Percentiles rank a stretch among this genome's conserved stretches.
Evolutionary conservation across 352 stramenopile species (phyloP).

Genomic region (Phytophthora rubi): DNA sequence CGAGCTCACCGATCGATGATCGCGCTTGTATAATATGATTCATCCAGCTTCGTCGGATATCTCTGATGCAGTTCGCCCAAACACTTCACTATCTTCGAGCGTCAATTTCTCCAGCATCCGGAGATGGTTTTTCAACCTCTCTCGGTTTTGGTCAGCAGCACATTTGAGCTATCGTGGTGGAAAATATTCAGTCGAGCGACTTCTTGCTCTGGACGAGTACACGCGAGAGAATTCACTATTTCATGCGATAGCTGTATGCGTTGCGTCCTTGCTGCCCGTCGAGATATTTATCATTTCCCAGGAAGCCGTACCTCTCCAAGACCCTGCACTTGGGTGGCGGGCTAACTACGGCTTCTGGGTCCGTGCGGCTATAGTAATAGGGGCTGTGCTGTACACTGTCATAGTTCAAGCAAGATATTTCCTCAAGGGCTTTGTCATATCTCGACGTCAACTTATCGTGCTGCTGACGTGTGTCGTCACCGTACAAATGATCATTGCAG

Average conservation of each 20-base stretch:
- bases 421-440: conserved; percentile 19
- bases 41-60: conserved; percentile 16
- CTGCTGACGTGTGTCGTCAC: conserved; percentile 1
- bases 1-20: no score
- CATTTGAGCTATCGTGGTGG: conserved; percentile 29
- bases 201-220: conserved; percentile 39
- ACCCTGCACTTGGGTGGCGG: conserved; percentile 20
- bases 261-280: conserved; percentile 26
- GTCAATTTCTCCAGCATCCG: background rate
- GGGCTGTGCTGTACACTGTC: conserved; percentile 18
- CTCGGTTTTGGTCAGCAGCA: conserved; percentile 8
- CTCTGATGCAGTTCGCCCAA: background rate
- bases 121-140: conserved; percentile 9
- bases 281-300: conserved; percentile 27
- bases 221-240: conserved; percentile 17
- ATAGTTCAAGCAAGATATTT: conserved; percentile 25
- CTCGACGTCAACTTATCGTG: conserved; percentile 4
- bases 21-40: conserved; percentile 5
- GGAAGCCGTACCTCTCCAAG: conserved; percentile 37
- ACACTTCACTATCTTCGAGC: background rate
- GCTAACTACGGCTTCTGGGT: conserved; percentile 39
- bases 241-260: conserved; percentile 25
- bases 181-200: conserved; percentile 42
- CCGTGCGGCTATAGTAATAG: conserved; percentile 24
- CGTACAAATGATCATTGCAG: conserved; percentile 14